Evolutionary conservation across 129 eudicot genomes (phyloP), one percentile per base, ranked within the genome.

Genomic region (Chrysanthemum lavandulifolium): DNA sequence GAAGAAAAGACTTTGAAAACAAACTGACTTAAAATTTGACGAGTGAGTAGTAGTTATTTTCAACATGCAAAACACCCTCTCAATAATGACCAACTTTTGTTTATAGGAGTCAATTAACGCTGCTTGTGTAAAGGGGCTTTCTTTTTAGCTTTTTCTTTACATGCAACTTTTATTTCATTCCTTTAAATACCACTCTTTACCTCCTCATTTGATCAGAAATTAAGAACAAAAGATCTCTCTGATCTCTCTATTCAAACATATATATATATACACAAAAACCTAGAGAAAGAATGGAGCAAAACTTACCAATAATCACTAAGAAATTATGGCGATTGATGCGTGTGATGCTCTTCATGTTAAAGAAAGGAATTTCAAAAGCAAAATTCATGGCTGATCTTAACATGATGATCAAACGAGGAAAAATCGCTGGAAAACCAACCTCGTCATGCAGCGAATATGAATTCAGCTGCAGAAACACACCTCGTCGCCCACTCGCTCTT

Each of bases 371-470:
- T 15, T 68, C 82, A 47, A 86, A 86, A 62, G 66, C 65, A 10
- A 89, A 78, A 40, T 5, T 86, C 21, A n/a, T 84, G 2, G 40
- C 81, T 14, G 84, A 82, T 74, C 75, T 89, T 45, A 89, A 82
- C 82, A 69, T 71, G 47, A 68, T 83, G 65, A 73, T 78, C 62
- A 86, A 82, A 54, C 90, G 90, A 29, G 76, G 89, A 67, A 89
- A 89, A 43, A 63, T 84, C 73, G 88, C 96, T 53, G 84, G 88
- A 21, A 86, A 84, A 67, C 69, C 19, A 9, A 0, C 16, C 4
- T 13, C 47, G 3, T 10, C 59, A 4, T 4, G 36, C 21, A 13
- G 31, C 15, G 72, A 67, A 27, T 50, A 68, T 21, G 73, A 65
- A 10, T 65, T 65, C 54, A 65, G 70, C 54, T 65, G 70, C 31